Evolutionary conservation across 768 basidiomycete genomes (phyloP).

Genomic region (Naganishia friedmannii): DNA sequence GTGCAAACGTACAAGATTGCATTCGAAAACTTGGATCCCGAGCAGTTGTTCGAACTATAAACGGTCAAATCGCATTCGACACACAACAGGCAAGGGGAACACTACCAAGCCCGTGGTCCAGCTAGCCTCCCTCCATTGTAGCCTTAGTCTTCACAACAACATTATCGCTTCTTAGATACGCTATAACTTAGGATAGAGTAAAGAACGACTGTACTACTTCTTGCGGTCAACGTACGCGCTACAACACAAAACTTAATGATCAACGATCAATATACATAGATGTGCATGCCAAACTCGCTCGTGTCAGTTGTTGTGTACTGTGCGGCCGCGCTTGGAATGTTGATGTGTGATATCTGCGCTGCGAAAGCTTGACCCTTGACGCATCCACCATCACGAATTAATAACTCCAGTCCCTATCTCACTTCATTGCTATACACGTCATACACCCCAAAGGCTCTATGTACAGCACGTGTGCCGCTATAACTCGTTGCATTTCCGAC

Average conservation of each 20-base stretch:
- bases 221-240: background rate
- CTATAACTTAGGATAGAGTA: conserved; percentile 4
- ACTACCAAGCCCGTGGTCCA: background rate
- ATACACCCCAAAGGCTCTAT: background rate
- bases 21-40: conserved; percentile 44
- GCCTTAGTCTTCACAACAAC: conserved; percentile 10
- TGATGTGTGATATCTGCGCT: too few species aligned
- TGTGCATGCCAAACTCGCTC: background rate
- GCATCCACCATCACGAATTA: background rate
- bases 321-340: too few species aligned
- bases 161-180: background rate
- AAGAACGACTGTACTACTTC: background rate
- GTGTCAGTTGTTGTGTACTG: background rate
- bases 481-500: background rate
- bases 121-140: conserved; percentile 7
- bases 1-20: conserved; percentile 50
- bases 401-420: too few species aligned
- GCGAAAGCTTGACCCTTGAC: too few species aligned
- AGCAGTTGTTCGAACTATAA: conserved; percentile 37
- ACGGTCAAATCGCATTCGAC: background rate
- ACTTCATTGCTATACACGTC: background rate
- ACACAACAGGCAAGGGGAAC: background rate
- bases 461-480: background rate
- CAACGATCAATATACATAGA: background rate
- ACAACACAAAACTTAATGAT: background rate